Conservation (phyloP, 108 stramenopile species). For the Fragilaria crotonensis region DNA sequence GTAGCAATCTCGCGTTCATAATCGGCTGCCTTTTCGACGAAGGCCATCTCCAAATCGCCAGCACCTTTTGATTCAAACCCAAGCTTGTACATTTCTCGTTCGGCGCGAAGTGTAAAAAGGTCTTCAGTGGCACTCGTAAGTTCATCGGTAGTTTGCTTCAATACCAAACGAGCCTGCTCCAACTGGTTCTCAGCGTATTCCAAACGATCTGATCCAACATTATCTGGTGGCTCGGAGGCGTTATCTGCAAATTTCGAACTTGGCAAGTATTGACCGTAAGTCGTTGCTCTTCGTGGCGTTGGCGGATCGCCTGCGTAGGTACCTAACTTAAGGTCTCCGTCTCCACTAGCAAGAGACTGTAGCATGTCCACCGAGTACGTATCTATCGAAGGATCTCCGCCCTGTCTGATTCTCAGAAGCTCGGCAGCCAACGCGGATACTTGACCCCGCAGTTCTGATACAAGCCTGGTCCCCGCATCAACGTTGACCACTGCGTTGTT, state of each 20-base stretch:
- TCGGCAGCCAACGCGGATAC: slow-evolving; percentile 48
- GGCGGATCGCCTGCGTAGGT: not conserved
- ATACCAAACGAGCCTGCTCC: not conserved
- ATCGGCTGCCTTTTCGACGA: slow-evolving; percentile 15
- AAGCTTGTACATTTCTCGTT: slow-evolving; percentile 29
- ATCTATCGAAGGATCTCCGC: slow-evolving; percentile 16
- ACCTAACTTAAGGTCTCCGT: slow-evolving; percentile 11
- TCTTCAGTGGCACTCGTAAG: not conserved
- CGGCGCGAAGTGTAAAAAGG: slow-evolving; percentile 12
- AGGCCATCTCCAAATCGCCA: slow-evolving; percentile 15
- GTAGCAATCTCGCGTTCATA: slow-evolving; percentile 48
- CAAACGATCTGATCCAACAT: not conserved
- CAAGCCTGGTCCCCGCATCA: slow-evolving; percentile 49
- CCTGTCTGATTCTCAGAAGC: slow-evolving; percentile 39
- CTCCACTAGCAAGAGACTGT: slow-evolving; percentile 33
- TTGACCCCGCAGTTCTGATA: slow-evolving; percentile 33
- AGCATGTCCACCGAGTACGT: slow-evolving; percentile 34
- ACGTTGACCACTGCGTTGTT: slow-evolving; percentile 69
- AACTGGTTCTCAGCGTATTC: not conserved
- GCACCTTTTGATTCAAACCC: not conserved
- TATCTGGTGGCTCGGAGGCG: not conserved
- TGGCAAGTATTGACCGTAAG: not conserved
- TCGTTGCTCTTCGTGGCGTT: not conserved
- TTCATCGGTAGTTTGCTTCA: not conserved
- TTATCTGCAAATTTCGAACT: too few relatives aligned